These are phyloP conservation scores for Xanthoparmelia taractica DNA, from an alignment of 495 filamentous ascomycete species.

Conservation along the genomic window DNA sequence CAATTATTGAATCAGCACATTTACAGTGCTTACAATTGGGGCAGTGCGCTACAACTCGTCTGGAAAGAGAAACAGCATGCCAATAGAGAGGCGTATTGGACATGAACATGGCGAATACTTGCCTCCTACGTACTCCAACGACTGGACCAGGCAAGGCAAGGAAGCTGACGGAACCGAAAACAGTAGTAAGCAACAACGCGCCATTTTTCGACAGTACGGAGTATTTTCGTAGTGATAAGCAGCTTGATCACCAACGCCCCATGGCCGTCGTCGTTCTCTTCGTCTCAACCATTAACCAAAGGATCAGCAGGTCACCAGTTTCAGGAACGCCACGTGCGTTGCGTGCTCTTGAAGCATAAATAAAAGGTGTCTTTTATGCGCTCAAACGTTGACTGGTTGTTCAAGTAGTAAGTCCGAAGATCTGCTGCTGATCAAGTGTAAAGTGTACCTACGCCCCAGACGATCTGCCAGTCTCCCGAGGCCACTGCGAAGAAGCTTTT, in stretches of 20 bases:
- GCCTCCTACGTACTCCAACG: not conserved
- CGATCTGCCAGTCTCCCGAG: not conserved
- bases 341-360: not conserved
- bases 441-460: too few relatives aligned
- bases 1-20: not conserved
- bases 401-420: not conserved
- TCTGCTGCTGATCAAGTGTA: constrained; percentile 14
- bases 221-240: not conserved
- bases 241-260: too few relatives aligned
- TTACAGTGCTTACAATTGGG: constrained; percentile 5
- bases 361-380: not conserved
- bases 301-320: not conserved
- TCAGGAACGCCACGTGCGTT: constrained; percentile 4
- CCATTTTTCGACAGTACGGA: not conserved
- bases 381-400: not conserved
- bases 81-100: not conserved
- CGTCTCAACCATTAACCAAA: not conserved
- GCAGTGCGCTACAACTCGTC: not conserved
- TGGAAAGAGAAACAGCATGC: not conserved
- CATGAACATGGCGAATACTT: not conserved
- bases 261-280: not conserved
- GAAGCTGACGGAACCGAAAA: not conserved
- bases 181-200: not conserved
- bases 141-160: not conserved
- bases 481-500: not conserved